Base-by-base conservation (phyloP, 371 early-diverging fungal species). In the Mucor irregularis region DNA sequence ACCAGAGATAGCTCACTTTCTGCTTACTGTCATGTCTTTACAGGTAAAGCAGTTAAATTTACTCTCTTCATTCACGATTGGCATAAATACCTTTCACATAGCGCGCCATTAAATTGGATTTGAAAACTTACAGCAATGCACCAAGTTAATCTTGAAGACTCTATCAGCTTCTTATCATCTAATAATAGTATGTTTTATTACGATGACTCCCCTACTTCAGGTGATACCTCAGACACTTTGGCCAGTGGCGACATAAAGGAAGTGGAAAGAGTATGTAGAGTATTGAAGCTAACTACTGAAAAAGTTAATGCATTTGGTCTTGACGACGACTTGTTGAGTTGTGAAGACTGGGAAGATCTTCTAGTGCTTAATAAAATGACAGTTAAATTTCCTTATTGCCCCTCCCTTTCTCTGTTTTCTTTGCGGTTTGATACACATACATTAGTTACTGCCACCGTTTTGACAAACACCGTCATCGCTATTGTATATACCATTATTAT, bases 301-400 rank as follows among this genome's bases (percentile, higher is more conserved):
- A 50, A 38, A 39, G 50, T 50, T 38, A 50, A 38, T 50, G 50
- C 50, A 50, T 38, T 50, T 50, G 38, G 28, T 8, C 50, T 50
- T 50, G 39, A 50, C 16, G 50, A 50, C 38, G 38, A 50, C 31
- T 34, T 54, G 34, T 46, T 54, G 37, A 54, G 54, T 46, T 54
- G 54, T 54, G 54, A 54, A 46, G 54, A 54, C 54, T 54, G 54
- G 54, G 54, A 54, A 54, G 46, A 54, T 54, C 54, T 54, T 19
- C 46, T 54, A 35, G 46, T 54, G 46, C 35, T 54, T 54, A 28
- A 54, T 54, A 42, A 54, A 54, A 54, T 54, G 46, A 46, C 37
- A 43, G 46, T 45, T 54, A 46, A 54, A 54, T 37, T 46, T 53
- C 21, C 34, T 51, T 51, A 42, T 33, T n/a, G n/a, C 44, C 14